Evolutionary conservation across 1,139 yeast genomes (phyloP), one percentile per base, ranked within the genome.

Genomic region (Komagataea norvegica): DNA sequence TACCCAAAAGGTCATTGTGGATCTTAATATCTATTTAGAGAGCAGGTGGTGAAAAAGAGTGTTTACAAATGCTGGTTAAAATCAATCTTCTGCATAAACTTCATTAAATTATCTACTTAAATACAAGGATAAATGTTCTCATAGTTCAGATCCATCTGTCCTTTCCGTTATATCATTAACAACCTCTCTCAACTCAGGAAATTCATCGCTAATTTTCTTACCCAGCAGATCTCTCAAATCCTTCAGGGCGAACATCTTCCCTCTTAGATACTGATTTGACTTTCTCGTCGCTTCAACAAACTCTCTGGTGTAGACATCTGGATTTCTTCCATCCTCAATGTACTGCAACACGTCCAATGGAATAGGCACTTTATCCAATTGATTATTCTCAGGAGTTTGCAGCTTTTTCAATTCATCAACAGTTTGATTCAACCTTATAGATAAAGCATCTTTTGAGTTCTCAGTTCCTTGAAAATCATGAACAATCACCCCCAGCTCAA

Each of bases 251-350:
- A 64, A 54, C 70, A 79, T 78, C 59, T 86, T 86, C 8, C 96
- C 98, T 56, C 88, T 77, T 43, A 91, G 68, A 47, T 82, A 76
- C 53, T 94, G 96, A 58, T 91, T 91, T 43, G 88, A 80, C 51
- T 86, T 81, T 21, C 89, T 81, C 16, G 91, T 83, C 30, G 91
- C 86, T 59, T 91, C 98, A 9, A 89, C 87, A 62, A 91, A 91
- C 61, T 93, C 98, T 56, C 98, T 72, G 0, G 97, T 88, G 60
- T 91, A 91, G 33, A 91, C 89, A 56, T 91, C 97, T 0, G 99
- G 98, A 56, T 91, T 91, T 48, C 98, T 69, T 3, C 98, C 98
- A 53, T 88, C 95, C 56, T 91, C 97, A 32, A 91, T 86, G 56
- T 91, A 84, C 44, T 80, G 79, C 7, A 86, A 64, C 13, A 86